Percentiles rank a stretch among this genome's conserved stretches.
phyloP scores from a whole-genome alignment of 2,329 filamentous ascomycete genomes.

The Beauveria australis region DNA sequence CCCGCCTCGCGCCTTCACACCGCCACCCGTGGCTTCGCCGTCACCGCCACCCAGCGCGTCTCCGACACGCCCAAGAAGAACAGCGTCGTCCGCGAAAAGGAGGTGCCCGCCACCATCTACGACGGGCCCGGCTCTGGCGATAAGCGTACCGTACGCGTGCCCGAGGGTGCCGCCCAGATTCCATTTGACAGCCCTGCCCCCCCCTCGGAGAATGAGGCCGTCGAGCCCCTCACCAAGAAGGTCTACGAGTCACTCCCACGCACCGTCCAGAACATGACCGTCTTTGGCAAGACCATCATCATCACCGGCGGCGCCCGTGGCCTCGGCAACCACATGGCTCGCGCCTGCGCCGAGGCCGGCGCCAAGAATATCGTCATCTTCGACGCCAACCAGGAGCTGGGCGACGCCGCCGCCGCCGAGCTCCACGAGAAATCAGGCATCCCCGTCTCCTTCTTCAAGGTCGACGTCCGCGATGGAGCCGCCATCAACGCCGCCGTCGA shows the following conservation, averaged over 20 bases:
- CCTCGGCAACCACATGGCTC: conserved; percentile 71
- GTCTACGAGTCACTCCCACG: conserved; percentile 50
- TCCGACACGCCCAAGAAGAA: conserved; percentile 36
- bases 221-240: conserved; percentile 44
- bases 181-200: conserved; percentile 30
- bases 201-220: conserved; percentile 31
- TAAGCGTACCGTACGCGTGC: conserved; percentile 48
- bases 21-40: conserved; percentile 23
- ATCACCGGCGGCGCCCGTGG: conserved; percentile 70
- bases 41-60: conserved; percentile 23
- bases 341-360: conserved; percentile 67
- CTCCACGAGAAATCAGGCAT: conserved; percentile 65
- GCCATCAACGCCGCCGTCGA: conserved; percentile 63
- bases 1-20: conserved; percentile 15
- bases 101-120: conserved; percentile 50
- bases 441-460: conserved; percentile 68
- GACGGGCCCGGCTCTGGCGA: conserved; percentile 38
- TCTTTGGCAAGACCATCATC: conserved; percentile 63
- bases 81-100: conserved; percentile 48
- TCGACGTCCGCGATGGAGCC: conserved; percentile 64
- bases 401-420: conserved; percentile 60
- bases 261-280: conserved; percentile 60
- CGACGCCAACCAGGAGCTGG: conserved; percentile 68
- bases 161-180: conserved; percentile 32
- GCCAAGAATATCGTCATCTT: conserved; percentile 67